These are phyloP conservation scores for Colletotrichum eleusines DNA, from an alignment of 2,329 filamentous ascomycete genomes.

Conservation along the genomic window DNA sequence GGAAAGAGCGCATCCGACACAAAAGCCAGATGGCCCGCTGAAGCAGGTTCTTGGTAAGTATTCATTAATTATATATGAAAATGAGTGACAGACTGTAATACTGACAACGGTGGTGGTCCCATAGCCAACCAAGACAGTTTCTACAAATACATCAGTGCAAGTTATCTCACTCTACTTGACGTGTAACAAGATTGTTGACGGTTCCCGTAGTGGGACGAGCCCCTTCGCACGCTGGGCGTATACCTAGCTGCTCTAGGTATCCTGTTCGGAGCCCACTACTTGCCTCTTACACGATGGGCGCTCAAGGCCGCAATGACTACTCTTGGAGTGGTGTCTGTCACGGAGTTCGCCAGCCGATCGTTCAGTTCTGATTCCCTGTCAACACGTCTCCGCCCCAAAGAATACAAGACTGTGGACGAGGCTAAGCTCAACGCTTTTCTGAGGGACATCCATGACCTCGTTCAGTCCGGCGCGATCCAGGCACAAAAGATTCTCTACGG, in stretches of 20 bases:
- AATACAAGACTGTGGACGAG: constrained; percentile 16
- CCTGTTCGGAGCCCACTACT: constrained; percentile 23
- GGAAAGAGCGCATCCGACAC: neutral
- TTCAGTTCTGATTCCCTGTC: constrained; percentile 22
- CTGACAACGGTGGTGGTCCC: neutral
- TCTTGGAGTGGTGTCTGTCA: constrained; percentile 27
- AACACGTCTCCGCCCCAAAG: constrained; percentile 14
- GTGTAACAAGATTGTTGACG: neutral
- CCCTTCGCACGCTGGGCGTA: constrained; percentile 22
- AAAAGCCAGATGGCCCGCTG: constrained; percentile 9
- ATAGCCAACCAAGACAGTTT: constrained; percentile 32
- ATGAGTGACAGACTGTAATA: no score
- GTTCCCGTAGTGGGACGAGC: constrained; percentile 24
- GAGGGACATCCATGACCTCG: constrained; percentile 28
- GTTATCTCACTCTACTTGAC: neutral
- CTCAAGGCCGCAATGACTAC: constrained; percentile 22
- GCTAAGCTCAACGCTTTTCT: constrained; percentile 23
- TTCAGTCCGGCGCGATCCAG: constrained; percentile 20
- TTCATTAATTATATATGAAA: no score
- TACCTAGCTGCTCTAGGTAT: constrained; percentile 20
- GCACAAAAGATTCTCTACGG: constrained; percentile 19
- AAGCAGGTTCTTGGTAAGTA: constrained; percentile 14
- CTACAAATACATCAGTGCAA: constrained; percentile 33
- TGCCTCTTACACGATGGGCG: constrained; percentile 21
- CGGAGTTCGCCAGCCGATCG: constrained; percentile 25